Conservation (phyloP, 495 filamentous ascomycete species). For the Lasiosphaeriaceae sp. region DNA sequence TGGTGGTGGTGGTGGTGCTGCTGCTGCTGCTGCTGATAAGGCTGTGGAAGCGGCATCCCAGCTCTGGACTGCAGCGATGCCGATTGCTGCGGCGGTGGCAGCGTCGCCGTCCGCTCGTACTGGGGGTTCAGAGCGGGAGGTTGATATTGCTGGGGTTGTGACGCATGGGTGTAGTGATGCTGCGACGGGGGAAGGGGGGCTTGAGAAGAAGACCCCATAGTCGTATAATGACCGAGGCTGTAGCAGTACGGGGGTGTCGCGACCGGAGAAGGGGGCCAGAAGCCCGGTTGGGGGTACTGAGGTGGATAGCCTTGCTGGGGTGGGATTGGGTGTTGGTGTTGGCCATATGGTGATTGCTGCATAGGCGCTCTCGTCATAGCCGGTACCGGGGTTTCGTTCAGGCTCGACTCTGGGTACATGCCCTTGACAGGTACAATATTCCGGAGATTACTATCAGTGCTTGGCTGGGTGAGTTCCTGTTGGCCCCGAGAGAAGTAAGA, state of each 20-base stretch:
- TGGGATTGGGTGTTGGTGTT: conserved; percentile 30
- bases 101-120: conserved; percentile 11
- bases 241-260: conserved; percentile 39
- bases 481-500: conserved; percentile 88
- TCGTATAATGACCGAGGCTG: conserved; percentile 25
- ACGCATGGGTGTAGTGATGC: conserved; percentile 24
- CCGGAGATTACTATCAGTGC: conserved; percentile 73
- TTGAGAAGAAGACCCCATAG: not conserved
- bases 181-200: conserved; percentile 15
- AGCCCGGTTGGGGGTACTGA: conserved; percentile 40
- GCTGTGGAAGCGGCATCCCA: conserved; percentile 12
- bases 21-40: conserved; percentile 22
- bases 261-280: conserved; percentile 63
- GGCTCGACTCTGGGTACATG: conserved; percentile 96
- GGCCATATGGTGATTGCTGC: conserved; percentile 37
- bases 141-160: conserved; percentile 12
- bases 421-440: conserved; percentile 82
- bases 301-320: conserved; percentile 36
- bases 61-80: conserved; percentile 7
- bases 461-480: conserved; percentile 69
- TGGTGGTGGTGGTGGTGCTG: conserved; percentile 14
- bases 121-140: not conserved
- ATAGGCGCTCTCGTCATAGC: conserved; percentile 46
- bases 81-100: conserved; percentile 9
- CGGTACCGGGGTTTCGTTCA: conserved; percentile 67